Conservation (phyloP, 2,329 filamentous ascomycete species). For the Grosmannia clavigera region DNA sequence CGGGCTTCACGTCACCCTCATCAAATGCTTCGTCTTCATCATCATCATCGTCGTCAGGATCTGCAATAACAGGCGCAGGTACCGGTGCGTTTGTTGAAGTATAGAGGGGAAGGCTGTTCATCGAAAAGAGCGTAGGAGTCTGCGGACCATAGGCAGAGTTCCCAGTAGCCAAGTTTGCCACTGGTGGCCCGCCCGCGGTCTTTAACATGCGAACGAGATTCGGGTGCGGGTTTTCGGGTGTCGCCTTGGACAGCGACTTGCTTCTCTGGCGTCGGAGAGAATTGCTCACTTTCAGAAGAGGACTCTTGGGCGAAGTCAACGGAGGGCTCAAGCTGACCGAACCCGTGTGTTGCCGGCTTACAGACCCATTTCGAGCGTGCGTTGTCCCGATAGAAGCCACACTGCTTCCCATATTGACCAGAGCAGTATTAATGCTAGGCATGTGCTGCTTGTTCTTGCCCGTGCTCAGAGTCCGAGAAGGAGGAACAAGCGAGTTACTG, state of each 20-base stretch:
- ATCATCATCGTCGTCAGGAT: conserved; percentile 38
- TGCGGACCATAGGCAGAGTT: conserved; percentile 14
- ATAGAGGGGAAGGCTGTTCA: not conserved
- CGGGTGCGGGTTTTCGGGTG: conserved; percentile 23
- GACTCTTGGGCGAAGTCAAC: conserved; percentile 31
- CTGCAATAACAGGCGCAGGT: conserved; percentile 10
- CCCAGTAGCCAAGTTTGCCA: conserved; percentile 31
- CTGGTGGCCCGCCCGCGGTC: conserved; percentile 40
- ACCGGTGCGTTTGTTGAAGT: conserved; percentile 7
- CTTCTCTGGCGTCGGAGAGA: conserved; percentile 41
- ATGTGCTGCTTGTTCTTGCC: conserved; percentile 32
- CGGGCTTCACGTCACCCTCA: conserved; percentile 48
- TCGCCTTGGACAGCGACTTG: conserved; percentile 36
- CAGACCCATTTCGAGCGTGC: conserved; percentile 47
- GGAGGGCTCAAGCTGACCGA: conserved; percentile 22
- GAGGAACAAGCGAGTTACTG: conserved; percentile 35
- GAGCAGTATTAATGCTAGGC: conserved; percentile 46
- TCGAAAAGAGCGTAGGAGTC: not conserved
- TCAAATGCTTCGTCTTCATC: conserved; percentile 47
- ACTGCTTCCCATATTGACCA: conserved; percentile 41
- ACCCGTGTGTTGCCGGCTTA: conserved; percentile 25
- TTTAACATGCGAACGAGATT: conserved; percentile 39
- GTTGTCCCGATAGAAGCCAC: conserved; percentile 43
- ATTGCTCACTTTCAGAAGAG: conserved; percentile 34
- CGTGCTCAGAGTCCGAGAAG: conserved; percentile 39